Percentiles rank a stretch among this genome's conserved stretches.
These are phyloP conservation scores for Steccherinum ochraceum DNA, from an alignment of 768 basidiomycete species.

Conservation along the genomic window DNA sequence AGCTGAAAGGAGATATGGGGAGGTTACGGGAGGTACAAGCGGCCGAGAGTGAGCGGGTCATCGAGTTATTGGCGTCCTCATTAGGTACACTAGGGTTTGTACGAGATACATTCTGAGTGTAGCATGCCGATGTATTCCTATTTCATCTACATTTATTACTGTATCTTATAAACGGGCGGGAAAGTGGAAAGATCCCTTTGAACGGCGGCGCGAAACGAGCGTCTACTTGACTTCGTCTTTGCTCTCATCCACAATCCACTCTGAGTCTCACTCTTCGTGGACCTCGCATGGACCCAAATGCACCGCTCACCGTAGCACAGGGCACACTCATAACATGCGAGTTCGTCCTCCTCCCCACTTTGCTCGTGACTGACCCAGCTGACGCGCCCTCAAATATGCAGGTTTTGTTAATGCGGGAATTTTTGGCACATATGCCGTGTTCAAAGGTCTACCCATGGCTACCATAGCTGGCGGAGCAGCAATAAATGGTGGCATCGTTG, in stretches of 20 bases:
- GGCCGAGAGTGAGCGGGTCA: constrained; percentile 71
- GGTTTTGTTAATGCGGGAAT: constrained; percentile 49
- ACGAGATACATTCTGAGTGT: constrained; percentile 47
- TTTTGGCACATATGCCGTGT: constrained; percentile 38
- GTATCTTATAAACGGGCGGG: no score
- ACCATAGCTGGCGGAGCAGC: constrained; percentile 54
- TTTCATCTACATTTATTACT: no score
- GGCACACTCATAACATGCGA: constrained; percentile 71
- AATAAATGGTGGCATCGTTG: constrained; percentile 65
- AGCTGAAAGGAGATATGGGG: constrained; percentile 53
- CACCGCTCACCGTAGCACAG: constrained; percentile 39
- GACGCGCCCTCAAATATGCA: constrained; percentile 26
- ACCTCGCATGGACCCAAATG: constrained; percentile 22
- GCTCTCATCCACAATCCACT: no score
- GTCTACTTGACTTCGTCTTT: no score
- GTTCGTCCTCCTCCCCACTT: constrained; percentile 49
- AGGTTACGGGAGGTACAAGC: constrained; percentile 58
- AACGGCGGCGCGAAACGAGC: no score
- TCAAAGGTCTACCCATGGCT: constrained; percentile 40
- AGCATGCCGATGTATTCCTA: constrained; percentile 1
- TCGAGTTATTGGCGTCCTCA: constrained; percentile 68
- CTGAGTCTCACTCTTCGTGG: no score
- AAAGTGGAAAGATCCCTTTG: no score
- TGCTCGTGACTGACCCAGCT: constrained; percentile 16
- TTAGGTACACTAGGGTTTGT: constrained; percentile 75